phyloP scores from a whole-genome alignment of 352 stramenopile genomes.

The Plasmopara halstedii region DNA sequence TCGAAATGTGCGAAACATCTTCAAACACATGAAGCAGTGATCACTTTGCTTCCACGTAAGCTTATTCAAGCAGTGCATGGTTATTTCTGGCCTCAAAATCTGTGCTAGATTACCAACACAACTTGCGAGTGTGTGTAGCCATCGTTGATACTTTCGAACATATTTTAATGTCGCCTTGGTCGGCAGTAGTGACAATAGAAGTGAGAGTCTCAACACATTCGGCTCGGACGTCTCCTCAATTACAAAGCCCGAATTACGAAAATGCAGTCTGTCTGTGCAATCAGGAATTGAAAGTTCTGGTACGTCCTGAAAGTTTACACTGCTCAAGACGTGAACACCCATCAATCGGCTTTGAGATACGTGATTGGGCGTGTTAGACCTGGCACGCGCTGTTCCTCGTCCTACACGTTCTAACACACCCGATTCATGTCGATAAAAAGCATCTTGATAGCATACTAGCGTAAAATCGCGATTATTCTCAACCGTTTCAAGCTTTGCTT shows the following conservation, averaged over 20 bases:
- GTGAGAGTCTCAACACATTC: slow-evolving; percentile 26
- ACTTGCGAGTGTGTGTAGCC: slow-evolving; percentile 25
- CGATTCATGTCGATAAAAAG: slow-evolving; percentile 34
- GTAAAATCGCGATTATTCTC: slow-evolving; percentile 57
- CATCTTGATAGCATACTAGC: slow-evolving; percentile 65
- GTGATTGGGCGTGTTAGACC: slow-evolving; percentile 13
- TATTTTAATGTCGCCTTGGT: slow-evolving; percentile 26
- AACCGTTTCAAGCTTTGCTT: slow-evolving; percentile 23
- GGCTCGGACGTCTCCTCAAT: slow-evolving; percentile 39
- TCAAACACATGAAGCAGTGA: slow-evolving; percentile 60
- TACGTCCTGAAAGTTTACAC: slow-evolving; percentile 33
- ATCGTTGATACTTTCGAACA: slow-evolving; percentile 29
- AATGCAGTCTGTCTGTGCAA: slow-evolving; percentile 28
- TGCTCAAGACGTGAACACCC: slow-evolving; percentile 28
- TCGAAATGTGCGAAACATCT: slow-evolving; percentile 64
- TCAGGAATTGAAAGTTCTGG: slow-evolving; percentile 25
- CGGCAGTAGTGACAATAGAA: slow-evolving; percentile 43
- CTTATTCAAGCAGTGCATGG: slow-evolving; percentile 28
- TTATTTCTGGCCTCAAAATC: slow-evolving; percentile 14
- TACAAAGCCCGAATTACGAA: slow-evolving; percentile 49
- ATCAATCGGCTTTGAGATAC: slow-evolving; percentile 27
- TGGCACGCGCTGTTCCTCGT: slow-evolving; percentile 15
- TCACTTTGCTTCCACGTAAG: slow-evolving; percentile 55
- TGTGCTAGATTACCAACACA: slow-evolving; percentile 27
- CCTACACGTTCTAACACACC: slow-evolving; percentile 23